Percentiles rank a stretch among this genome's conserved stretches.
Conservation (phyloP, 768 basidiomycete species). For the Pisolithus marmoratus region DNA sequence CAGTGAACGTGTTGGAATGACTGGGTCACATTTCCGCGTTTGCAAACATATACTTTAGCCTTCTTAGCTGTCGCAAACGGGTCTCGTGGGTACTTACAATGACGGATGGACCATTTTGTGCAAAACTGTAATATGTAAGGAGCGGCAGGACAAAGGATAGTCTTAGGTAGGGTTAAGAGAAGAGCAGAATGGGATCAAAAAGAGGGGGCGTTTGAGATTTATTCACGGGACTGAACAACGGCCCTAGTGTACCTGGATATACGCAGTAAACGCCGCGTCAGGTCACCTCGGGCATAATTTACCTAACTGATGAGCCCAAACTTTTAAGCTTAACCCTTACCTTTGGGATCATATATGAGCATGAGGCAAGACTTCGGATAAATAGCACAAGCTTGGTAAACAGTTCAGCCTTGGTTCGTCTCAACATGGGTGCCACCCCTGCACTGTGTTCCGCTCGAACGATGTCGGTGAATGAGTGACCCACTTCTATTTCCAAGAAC, state of each 20-base stretch:
- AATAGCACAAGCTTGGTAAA: too few relatives aligned
- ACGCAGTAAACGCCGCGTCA: too few relatives aligned
- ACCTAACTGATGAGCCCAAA: too few relatives aligned
- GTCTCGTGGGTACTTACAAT: slow-evolving; percentile 4
- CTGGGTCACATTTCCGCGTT: background rate
- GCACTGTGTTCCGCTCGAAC: slow-evolving; percentile 29
- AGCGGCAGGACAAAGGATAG: slow-evolving; percentile 5
- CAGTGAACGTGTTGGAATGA: slow-evolving; percentile 15
- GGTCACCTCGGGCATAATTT: too few relatives aligned
- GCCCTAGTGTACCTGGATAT: too few relatives aligned
- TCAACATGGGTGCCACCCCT: too few relatives aligned
- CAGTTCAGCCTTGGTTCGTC: too few relatives aligned
- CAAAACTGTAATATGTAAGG: slow-evolving; percentile 5
- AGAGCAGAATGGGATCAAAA: background rate
- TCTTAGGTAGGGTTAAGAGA: background rate
- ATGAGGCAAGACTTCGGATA: too few relatives aligned
- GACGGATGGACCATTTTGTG: background rate
- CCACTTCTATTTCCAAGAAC: slow-evolving; percentile 28
- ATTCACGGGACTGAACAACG: background rate
- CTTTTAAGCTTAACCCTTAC: background rate
- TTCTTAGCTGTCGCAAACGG: background rate
- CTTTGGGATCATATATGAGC: background rate
- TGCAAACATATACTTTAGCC: background rate
- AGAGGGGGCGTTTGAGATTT: background rate
- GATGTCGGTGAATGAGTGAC: background rate